Conservation (phyloP, 1,139 yeast species). For the Geotrichum europaeum region DNA sequence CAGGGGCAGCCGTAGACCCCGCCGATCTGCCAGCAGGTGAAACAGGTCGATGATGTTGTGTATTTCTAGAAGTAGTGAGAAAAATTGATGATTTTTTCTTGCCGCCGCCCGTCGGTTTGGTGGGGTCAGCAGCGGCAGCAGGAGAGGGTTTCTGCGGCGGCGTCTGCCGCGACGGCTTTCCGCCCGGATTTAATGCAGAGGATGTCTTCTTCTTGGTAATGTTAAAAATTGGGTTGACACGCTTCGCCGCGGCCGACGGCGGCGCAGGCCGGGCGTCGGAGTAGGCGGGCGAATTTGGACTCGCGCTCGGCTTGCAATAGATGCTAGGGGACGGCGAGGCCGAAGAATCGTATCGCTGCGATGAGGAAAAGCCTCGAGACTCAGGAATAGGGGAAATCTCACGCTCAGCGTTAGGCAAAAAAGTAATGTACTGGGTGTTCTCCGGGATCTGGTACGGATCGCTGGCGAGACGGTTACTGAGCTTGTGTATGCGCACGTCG, state of each 20-base stretch:
- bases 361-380: background rate
- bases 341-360: slow-evolving; percentile 8
- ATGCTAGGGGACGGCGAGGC: slow-evolving; percentile 6
- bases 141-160: background rate
- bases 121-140: background rate
- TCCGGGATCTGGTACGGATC: slow-evolving; percentile 17
- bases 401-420: slow-evolving; percentile 13
- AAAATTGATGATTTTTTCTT: slow-evolving; percentile 1
- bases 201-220: background rate
- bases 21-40: background rate
- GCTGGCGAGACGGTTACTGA: slow-evolving; percentile 15
- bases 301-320: background rate
- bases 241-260: background rate
- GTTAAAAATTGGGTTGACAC: background rate
- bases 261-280: background rate
- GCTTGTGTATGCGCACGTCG: slow-evolving; percentile 16
- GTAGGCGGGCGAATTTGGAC: background rate
- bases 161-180: background rate
- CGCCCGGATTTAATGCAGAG: background rate
- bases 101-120: background rate
- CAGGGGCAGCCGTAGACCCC: background rate
- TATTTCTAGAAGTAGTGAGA: background rate
- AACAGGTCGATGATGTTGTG: background rate
- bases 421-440: slow-evolving; percentile 17
- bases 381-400: slow-evolving; percentile 16